Conservation (phyloP, 1,284 basidiomycete genomes). For the Sphagnurus paluster region DNA sequence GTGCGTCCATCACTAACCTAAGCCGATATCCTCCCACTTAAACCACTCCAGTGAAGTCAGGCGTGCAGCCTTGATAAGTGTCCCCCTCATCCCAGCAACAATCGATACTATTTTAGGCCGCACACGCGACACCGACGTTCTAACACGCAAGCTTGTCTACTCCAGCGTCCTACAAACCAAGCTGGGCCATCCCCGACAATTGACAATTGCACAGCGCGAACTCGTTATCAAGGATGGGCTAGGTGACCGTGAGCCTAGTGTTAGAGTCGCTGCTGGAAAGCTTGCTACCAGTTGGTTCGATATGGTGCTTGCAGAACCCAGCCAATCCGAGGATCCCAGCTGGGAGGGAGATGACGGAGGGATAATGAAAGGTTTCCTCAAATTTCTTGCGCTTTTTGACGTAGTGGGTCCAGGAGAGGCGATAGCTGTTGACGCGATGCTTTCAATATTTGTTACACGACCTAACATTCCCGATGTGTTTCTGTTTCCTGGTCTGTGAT, state of each 20-base stretch:
- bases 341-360: constrained; percentile 52
- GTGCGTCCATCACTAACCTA: constrained; percentile 46
- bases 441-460: constrained; percentile 42
- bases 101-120: constrained; percentile 76
- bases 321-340: constrained; percentile 25
- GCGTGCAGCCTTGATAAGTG: constrained; percentile 80
- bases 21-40: background rate
- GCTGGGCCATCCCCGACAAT: constrained; percentile 64
- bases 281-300: constrained; percentile 83
- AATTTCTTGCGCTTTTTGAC: constrained; percentile 46
- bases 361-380: constrained; percentile 44
- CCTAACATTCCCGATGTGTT: constrained; percentile 54
- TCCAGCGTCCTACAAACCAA: constrained; percentile 63
- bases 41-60: constrained; percentile 76
- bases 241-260: constrained; percentile 85
- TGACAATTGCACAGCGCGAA: constrained; percentile 79
- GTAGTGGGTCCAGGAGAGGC: constrained; percentile 46
- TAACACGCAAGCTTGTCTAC: constrained; percentile 84
- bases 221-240: constrained; percentile 80
- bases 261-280: constrained; percentile 77
- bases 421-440: constrained; percentile 46
- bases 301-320: constrained; percentile 37
- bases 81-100: constrained; percentile 64
- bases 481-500: constrained; percentile 67
- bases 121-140: constrained; percentile 83